A percentile compares a stretch with the other conserved stretches of the same genome.
Evolutionary conservation across 441 rosid genomes (phyloP).

Genomic region (Pelargonium fulgidum): DNA sequence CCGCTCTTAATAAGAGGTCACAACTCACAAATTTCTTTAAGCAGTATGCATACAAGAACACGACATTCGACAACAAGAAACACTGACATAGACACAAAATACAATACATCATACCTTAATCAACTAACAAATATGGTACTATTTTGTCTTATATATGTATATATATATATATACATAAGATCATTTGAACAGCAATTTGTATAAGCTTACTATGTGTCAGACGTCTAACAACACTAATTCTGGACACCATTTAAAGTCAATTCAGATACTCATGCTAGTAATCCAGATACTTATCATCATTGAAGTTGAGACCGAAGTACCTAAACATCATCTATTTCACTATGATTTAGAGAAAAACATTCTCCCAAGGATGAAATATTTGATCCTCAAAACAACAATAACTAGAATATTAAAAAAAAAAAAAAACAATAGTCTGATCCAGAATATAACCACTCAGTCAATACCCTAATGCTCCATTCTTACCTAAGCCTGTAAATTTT

Average conservation of each 20-base stretch:
- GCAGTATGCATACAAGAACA: no score
- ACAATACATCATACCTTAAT: not conserved
- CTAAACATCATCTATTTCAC: no score
- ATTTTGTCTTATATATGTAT: not conserved
- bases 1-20: no score
- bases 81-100: no score
- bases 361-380: not conserved
- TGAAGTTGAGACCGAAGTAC: no score
- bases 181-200: not conserved
- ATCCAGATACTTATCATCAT: no score
- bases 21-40: no score
- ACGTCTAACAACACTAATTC: not conserved
- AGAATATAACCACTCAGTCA: conserved; percentile 3
- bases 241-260: not conserved
- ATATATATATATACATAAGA: not conserved
- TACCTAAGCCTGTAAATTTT: not conserved
- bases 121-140: not conserved
- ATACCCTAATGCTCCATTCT: not conserved
- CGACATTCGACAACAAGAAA: no score
- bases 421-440: not conserved
- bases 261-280: not conserved
- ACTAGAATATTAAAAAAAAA: not conserved
- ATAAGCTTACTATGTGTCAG: not conserved
- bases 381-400: not conserved
- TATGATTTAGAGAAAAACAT: not conserved